These are phyloP conservation scores for Pythium graminicola DNA, from an alignment of 352 stramenopile genomes.

Conservation along the genomic window DNA sequence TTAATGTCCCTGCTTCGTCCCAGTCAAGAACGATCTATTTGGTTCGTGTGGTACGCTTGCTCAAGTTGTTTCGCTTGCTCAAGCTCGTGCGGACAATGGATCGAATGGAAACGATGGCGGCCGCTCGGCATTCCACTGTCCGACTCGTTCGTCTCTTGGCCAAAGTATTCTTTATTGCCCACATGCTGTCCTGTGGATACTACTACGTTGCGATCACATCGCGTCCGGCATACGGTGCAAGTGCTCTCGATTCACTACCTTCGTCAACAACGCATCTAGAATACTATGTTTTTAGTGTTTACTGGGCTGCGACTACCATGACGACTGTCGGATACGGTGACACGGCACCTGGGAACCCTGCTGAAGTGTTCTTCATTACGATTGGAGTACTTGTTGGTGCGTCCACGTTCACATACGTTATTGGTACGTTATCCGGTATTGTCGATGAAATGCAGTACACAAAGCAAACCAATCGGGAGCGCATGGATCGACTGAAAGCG, in stretches of 20 bases:
- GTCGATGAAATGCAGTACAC: slow-evolving; percentile 62
- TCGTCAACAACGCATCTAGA: slow-evolving; percentile 30
- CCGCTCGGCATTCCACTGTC: slow-evolving; percentile 40
- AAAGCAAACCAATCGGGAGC: slow-evolving; percentile 42
- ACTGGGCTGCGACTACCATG: slow-evolving; percentile 76
- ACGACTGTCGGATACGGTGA: slow-evolving; percentile 78
- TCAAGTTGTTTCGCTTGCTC: slow-evolving; percentile 83
- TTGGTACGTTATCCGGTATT: slow-evolving; percentile 68
- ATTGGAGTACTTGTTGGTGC: slow-evolving; percentile 51
- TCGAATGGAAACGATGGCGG: slow-evolving; percentile 42
- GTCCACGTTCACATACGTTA: slow-evolving; percentile 71
- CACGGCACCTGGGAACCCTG: slow-evolving; percentile 43
- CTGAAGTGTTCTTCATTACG: slow-evolving; percentile 50
- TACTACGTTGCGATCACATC: slow-evolving; percentile 48
- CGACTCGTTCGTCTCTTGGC: slow-evolving; percentile 50
- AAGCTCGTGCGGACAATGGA: slow-evolving; percentile 76
- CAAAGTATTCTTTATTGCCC: slow-evolving; percentile 58
- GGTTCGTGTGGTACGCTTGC: slow-evolving; percentile 57
- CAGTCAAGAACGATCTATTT: slow-evolving; percentile 39
- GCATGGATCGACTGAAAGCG: slow-evolving; percentile 70
- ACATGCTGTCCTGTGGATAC: slow-evolving; percentile 54
- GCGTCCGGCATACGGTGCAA: slow-evolving; percentile 25
- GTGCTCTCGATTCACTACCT: slow-evolving; percentile 25
- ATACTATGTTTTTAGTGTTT: slow-evolving; percentile 66
- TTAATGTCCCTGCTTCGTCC: slow-evolving; percentile 15